Evolutionary conservation across 1,284 basidiomycete genomes (phyloP).

Genomic region (Moesziomyces aphidis): DNA sequence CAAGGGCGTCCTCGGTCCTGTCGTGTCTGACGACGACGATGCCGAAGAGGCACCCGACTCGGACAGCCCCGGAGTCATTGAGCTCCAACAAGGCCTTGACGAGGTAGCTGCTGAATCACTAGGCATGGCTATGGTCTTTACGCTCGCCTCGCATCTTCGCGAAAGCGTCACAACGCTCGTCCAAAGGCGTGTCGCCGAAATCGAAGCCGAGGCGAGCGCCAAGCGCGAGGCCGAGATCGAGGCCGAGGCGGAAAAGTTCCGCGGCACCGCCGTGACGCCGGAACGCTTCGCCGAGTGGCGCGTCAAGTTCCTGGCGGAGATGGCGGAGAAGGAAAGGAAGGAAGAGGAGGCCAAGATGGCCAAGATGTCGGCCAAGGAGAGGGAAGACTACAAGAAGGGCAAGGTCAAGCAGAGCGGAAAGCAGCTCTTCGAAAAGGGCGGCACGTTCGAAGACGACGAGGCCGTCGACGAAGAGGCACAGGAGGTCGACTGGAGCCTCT

Average conservation of each 20-base stretch:
- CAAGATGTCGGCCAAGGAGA: conserved; percentile 80
- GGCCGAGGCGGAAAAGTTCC: conserved; percentile 88
- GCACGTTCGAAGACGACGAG: conserved; percentile 49
- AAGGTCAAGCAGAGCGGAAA: conserved; percentile 76
- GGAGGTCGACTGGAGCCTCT: conserved; percentile 62
- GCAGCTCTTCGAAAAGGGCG: conserved; percentile 58
- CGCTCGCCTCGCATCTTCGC: conserved; percentile 85
- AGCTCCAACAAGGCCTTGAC: conserved; percentile 71
- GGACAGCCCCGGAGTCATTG: conserved; percentile 21
- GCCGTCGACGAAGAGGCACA: conserved; percentile 52
- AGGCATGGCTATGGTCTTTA: conserved; percentile 98
- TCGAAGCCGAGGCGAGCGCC: conserved; percentile 72
- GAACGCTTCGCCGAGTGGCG: conserved; percentile 87
- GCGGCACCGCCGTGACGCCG: conserved; percentile 87
- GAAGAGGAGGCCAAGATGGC: conserved; percentile 87
- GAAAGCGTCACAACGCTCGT: conserved; percentile 76
- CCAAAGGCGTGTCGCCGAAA: conserved; percentile 73
- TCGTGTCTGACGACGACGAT: conserved; percentile 10
- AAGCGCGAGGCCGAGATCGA: conserved; percentile 78
- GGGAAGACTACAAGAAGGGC: conserved; percentile 84
- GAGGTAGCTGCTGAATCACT: conserved; percentile 84
- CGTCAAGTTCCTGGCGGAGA: conserved; percentile 73
- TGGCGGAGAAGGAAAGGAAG: conserved; percentile 71
- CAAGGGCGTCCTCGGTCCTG: conserved; percentile 41
- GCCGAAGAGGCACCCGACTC: conserved; percentile 1